Evolutionary conservation across 441 rosid genomes (phyloP).

Genomic region (Rhodomyrtus psidioides): DNA sequence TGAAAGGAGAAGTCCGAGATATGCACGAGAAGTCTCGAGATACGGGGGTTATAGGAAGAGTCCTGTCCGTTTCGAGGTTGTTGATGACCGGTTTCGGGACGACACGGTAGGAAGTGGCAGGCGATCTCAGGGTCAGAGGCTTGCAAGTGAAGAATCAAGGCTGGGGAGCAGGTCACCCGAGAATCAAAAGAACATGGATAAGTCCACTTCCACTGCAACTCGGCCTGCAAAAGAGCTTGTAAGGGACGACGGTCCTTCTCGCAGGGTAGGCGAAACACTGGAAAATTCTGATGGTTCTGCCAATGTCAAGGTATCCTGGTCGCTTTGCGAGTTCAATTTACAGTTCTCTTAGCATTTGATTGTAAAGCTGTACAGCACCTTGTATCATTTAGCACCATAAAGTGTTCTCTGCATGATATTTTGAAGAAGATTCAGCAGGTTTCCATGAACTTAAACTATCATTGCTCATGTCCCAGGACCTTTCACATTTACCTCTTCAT

Average conservation of each 20-base stretch:
- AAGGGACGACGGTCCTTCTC: constrained; percentile 19
- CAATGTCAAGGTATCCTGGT: not conserved
- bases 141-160: constrained; percentile 25
- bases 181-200: constrained; percentile 16
- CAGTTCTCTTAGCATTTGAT: not conserved
- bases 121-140: constrained; percentile 14
- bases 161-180: constrained; percentile 40
- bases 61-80: constrained; percentile 69
- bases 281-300: not conserved
- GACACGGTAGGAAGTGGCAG: constrained; percentile 25
- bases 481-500: not conserved
- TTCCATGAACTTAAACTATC: not conserved
- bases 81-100: constrained; percentile 72
- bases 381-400: not conserved
- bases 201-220: constrained; percentile 18
- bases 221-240: constrained; percentile 25
- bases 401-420: not conserved
- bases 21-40: constrained; percentile 31
- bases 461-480: not conserved
- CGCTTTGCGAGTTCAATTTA: not conserved
- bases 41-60: constrained; percentile 37
- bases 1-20: constrained; percentile 48
- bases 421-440: not conserved
- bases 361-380: not conserved
- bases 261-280: constrained; percentile 8